Conservation (phyloP, 163 green algal genomes). For the Scenedesmus sp. region DNA sequence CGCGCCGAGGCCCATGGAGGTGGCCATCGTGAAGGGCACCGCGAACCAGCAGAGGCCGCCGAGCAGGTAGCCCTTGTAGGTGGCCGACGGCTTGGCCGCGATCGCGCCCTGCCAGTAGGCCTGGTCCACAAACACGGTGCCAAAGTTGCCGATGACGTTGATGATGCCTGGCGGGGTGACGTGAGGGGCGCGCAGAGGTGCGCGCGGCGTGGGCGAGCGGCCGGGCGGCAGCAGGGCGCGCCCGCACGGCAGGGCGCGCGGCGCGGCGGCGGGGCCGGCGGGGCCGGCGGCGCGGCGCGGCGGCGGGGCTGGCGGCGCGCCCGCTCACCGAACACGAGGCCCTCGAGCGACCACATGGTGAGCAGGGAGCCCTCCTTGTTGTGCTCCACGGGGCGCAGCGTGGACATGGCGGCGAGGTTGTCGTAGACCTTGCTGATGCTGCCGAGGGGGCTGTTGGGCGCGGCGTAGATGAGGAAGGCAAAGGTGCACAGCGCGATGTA, state of each 20-base stretch:
- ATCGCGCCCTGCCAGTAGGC: constrained; percentile 92
- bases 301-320: too few relatives aligned
- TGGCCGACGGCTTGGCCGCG: constrained; percentile 79
- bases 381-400: constrained; percentile 58
- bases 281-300: too few relatives aligned
- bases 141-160: constrained; percentile 91
- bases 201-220: too few relatives aligned
- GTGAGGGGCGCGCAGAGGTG: too few relatives aligned
- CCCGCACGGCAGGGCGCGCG: too few relatives aligned
- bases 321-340: constrained; percentile 94
- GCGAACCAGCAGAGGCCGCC: constrained; percentile 94
- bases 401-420: constrained; percentile 53
- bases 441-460: constrained; percentile 37
- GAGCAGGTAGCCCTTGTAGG: constrained; percentile 90
- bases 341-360: constrained; percentile 87
- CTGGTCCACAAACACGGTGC: constrained; percentile 93
- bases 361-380: constrained; percentile 88
- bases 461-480: constrained; percentile 74
- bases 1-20: constrained; percentile 78
- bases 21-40: constrained; percentile 94
- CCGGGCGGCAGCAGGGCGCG: too few relatives aligned
- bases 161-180: too few relatives aligned
- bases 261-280: too few relatives aligned
- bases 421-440: constrained; percentile 52
- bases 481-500: constrained; percentile 90